Percentiles rank a stretch among this genome's conserved stretches.
Conservation (phyloP, 73 alveolate species). For the Blepharisma japonicum region DNA sequence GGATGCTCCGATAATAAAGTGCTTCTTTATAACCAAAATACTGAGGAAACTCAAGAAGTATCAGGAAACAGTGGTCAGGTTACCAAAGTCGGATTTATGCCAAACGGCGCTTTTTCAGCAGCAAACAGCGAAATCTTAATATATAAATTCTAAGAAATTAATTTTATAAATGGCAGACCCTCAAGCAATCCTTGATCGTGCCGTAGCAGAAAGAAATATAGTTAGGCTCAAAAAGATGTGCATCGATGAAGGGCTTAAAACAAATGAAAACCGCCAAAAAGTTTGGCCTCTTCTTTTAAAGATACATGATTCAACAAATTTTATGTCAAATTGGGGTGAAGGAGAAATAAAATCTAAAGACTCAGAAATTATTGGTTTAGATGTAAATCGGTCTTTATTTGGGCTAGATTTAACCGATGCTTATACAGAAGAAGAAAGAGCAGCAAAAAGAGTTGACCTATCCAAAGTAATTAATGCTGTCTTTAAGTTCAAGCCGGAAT, state of each 20-base stretch:
- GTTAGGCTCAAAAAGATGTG: no score
- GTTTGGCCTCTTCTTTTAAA: conserved; percentile 18
- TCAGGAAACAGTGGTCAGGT: no score
- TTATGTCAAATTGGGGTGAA: background rate
- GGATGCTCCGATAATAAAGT: no score
- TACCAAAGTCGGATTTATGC: no score
- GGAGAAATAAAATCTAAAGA: background rate
- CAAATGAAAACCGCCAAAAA: background rate
- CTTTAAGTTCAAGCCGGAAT: background rate
- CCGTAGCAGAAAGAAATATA: no score
- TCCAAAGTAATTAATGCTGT: conserved; percentile 2
- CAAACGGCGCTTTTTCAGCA: no score
- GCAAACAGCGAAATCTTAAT: no score
- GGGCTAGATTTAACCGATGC: conserved; percentile 10
- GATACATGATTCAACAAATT: background rate
- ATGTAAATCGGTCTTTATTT: conserved; percentile 12
- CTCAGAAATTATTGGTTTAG: background rate
- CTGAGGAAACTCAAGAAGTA: no score
- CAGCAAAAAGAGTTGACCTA: background rate
- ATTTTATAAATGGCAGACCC: no score
- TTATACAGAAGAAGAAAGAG: conserved; percentile 18
- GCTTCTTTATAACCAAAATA: no score
- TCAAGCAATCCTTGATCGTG: no score
- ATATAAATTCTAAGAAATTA: no score
- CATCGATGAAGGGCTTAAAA: background rate